Evolutionary conservation across 305 asterid species (phyloP).

Genomic region (Salvia sclarea): DNA sequence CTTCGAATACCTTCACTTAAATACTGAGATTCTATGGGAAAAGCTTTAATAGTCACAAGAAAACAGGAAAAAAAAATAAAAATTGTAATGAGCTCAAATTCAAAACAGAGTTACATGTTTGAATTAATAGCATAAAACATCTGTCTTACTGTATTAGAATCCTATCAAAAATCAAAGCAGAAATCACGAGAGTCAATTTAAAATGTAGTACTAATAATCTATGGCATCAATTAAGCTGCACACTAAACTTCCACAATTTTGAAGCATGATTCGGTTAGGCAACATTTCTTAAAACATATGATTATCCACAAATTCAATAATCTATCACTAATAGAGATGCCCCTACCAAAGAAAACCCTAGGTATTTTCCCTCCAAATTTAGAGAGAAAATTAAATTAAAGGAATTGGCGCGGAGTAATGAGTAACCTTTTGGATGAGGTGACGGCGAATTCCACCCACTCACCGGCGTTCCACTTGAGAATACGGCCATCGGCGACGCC

Average conservation of each 20-base stretch:
- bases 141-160: background rate
- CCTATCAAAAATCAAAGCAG: background rate
- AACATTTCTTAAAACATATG: background rate
- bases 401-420: no score
- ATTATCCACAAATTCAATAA: background rate
- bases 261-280: background rate
- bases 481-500: slow-evolving; percentile 82
- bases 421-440: slow-evolving; percentile 62
- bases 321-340: background rate
- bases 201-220: no score
- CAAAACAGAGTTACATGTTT: background rate
- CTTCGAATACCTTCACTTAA: background rate
- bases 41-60: background rate
- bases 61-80: background rate
- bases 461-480: slow-evolving; percentile 48
- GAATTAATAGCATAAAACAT: background rate
- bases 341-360: background rate
- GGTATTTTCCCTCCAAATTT: no score
- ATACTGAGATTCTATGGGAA: background rate
- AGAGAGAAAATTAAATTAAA: no score
- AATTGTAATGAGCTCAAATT: slow-evolving; percentile 1
- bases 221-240: background rate
- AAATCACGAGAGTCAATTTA: no score
- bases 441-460: slow-evolving; percentile 66
- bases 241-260: background rate